Conservation (phyloP, 2,329 filamentous ascomycete genomes). For the Aspergillus intermedius region DNA sequence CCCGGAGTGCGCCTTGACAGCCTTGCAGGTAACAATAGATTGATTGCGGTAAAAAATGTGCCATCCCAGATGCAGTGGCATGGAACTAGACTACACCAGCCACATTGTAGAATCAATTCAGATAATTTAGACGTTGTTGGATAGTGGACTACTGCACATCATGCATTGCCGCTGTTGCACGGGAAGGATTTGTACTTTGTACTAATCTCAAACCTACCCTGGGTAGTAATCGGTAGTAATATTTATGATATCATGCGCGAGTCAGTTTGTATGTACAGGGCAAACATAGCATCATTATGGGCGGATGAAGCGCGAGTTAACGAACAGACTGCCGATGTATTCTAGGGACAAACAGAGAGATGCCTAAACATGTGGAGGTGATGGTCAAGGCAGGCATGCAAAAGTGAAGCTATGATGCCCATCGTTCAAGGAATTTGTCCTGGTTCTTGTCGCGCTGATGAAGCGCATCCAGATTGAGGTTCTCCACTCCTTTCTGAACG, state of each 20-base stretch:
- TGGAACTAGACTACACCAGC: constrained; percentile 3
- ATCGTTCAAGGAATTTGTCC: constrained; percentile 28
- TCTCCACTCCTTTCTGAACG: constrained; percentile 28
- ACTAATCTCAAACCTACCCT: no score
- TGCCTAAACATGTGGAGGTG: no score
- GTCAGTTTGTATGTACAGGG: not conserved
- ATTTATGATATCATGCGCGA: not conserved
- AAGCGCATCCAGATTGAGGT: constrained; percentile 28
- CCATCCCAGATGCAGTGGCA: constrained; percentile 1
- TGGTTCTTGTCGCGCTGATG: constrained; percentile 24
- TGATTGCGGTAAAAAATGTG: no score
- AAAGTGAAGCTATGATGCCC: constrained; percentile 15
- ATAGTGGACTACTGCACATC: not conserved
- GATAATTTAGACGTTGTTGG: not conserved
- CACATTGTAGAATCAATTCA: constrained; percentile 2
- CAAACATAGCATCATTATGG: not conserved
- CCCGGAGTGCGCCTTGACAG: not conserved
- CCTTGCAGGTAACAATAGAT: not conserved
- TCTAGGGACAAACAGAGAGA: no score
- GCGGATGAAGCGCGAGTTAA: no score
- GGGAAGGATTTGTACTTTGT: not conserved
- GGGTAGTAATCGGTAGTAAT: not conserved
- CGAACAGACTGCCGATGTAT: no score
- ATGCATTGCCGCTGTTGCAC: not conserved
- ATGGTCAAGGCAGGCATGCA: not conserved